Evolutionary conservation across 495 filamentous ascomycete genomes (phyloP).

Genomic region (Tuber microsphaerosporum): DNA sequence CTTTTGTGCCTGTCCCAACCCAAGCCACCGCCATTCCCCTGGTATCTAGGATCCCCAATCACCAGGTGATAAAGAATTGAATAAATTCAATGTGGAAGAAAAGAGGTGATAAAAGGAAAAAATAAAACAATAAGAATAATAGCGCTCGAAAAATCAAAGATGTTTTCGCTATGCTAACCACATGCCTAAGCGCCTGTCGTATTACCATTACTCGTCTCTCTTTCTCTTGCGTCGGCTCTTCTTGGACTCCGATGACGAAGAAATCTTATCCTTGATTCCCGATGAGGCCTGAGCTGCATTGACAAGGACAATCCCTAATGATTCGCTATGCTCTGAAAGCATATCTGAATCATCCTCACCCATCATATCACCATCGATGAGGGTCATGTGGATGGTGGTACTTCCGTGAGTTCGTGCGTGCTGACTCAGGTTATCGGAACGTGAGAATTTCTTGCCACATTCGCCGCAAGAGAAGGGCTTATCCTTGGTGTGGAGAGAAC

Average conservation of each 20-base stretch:
- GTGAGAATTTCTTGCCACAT: conserved; percentile 98
- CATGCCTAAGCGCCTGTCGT: conserved; percentile 20
- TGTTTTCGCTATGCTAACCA: conserved; percentile 29
- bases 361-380: conserved; percentile 60
- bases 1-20: conserved; percentile 33
- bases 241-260: conserved; percentile 34
- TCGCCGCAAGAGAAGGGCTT: conserved; percentile 97
- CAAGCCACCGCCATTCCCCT: conserved; percentile 21
- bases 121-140: conserved; percentile 20
- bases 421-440: conserved; percentile 93
- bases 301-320: conserved; percentile 38
- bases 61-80: conserved; percentile 18
- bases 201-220: conserved; percentile 37
- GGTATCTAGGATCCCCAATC: conserved; percentile 30
- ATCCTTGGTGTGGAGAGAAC: conserved; percentile 94
- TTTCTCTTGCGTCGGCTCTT: conserved; percentile 41
- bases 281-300: conserved; percentile 38
- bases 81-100: conserved; percentile 8
- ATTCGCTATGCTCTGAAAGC: conserved; percentile 29
- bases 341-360: conserved; percentile 37
- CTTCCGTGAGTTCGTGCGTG: conserved; percentile 90
- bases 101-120: conserved; percentile 19
- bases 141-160: conserved; percentile 23
- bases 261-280: conserved; percentile 37
- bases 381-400: conserved; percentile 79